Conservation (phyloP, 768 basidiomycete genomes). For the Leucocoprinus sp. region DNA sequence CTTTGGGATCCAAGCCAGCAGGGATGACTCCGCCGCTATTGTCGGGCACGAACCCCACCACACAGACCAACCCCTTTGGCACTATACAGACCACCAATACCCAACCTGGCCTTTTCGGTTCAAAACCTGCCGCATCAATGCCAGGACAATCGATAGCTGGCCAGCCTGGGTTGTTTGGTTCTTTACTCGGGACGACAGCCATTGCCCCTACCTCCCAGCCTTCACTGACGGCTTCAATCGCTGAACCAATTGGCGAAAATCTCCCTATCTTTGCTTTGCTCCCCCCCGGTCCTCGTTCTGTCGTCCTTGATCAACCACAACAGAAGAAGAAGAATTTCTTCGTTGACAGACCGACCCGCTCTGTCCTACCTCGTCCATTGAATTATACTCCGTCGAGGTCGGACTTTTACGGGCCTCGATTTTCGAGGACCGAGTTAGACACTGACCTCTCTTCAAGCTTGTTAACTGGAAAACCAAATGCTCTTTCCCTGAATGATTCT, state of each 20-base stretch:
- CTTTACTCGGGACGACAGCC: constrained; percentile 23
- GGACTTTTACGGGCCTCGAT: constrained; percentile 65
- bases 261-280: constrained; percentile 71
- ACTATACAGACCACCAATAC: constrained; percentile 33
- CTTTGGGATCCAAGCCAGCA: constrained; percentile 40
- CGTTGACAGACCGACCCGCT: constrained; percentile 67
- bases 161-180: constrained; percentile 33
- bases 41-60: constrained; percentile 25
- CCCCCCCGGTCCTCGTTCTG: constrained; percentile 58
- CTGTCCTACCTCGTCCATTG: constrained; percentile 55
- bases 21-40: constrained; percentile 29
- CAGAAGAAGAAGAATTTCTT: constrained; percentile 78
- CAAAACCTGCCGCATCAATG: constrained; percentile 41
- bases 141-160: constrained; percentile 28
- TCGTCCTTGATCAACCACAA: constrained; percentile 47
- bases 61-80: constrained; percentile 39
- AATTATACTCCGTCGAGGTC: constrained; percentile 62
- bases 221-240: constrained; percentile 75
- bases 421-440: constrained; percentile 33
- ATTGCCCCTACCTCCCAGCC: constrained; percentile 36
- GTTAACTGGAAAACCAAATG: constrained; percentile 45
- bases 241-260: constrained; percentile 71
- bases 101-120: constrained; percentile 41
- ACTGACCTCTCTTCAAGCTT: constrained; percentile 35
- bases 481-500: constrained; percentile 41